Evolutionary conservation across 2,329 filamentous ascomycete genomes (phyloP), one percentile per base, ranked within the genome.

Genomic region (Diaporthe sp.): DNA sequence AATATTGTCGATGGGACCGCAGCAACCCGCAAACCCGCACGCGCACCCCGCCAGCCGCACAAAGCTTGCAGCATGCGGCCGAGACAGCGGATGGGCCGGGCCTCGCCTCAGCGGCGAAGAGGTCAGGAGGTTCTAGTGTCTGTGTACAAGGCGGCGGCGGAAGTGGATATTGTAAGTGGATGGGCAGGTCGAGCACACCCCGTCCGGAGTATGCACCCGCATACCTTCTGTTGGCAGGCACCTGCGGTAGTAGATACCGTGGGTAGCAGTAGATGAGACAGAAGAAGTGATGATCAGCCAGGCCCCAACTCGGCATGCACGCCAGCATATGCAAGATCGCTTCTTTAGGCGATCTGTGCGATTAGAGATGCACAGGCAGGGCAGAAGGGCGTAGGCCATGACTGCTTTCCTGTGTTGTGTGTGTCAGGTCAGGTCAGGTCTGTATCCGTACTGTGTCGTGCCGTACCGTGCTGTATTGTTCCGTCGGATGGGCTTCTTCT

Each of bases 31-130:
- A n/a, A 25, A 17, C 31, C n/a, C 25, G 25, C 61, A 51, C 44
- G 9, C 44, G 12, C 28, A 34, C 22, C 31, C 47, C 65, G 47
- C 49, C 49, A 70, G 65, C 49, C 65, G 49, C 65, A 39, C 28
- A 58, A 49, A 58, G 71, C 75, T 53, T 47, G 74, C 61, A 61
- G 74, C 63, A 71, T 15, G 37, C 60, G 28, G 74, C 74, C 75
- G 75, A 76, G 75, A 76, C 75, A 76, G 65, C 47, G 49, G 75
- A 76, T 37, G 63, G 75, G 63, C 57, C 63, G 60, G 65, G n/a
- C 65, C 47, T 70, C 65, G 65, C 49, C 65, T 55, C 65, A 70
- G 65, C 49, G 28, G 31, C 20, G 65, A 28, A 49, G 55, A 70
- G 65, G 65, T 70, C 34, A 39, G 17, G 65, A 58, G 55, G 28